A percentile compares a stretch with the other conserved stretches of the same genome.
phyloP scores from a whole-genome alignment of 169 alveolate genomes.

The Plasmodium vivax region DNA sequence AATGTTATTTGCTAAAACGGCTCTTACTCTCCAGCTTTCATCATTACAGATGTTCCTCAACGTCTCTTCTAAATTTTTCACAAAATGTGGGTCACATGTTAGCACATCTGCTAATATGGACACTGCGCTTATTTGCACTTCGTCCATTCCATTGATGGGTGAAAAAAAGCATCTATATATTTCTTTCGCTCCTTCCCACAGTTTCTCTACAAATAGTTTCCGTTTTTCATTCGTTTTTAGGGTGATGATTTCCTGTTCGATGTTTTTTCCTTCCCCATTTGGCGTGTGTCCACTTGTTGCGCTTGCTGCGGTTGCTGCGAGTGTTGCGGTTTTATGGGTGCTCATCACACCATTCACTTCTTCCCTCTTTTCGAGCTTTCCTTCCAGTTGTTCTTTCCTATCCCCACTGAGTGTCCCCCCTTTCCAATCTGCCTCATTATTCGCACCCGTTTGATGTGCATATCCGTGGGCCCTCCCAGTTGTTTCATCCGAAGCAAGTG shows the following conservation, averaged over 20 bases:
- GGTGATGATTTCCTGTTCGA: neutral
- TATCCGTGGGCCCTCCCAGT: neutral
- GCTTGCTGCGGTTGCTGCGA: neutral
- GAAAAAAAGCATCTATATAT: slow-evolving; percentile 49
- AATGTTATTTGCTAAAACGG: slow-evolving; percentile 61
- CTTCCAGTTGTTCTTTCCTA: neutral
- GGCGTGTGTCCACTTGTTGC: neutral
- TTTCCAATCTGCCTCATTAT: neutral
- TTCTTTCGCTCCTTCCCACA: slow-evolving; percentile 58
- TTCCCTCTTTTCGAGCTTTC: neutral
- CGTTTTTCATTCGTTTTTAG: neutral
- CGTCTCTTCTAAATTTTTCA: slow-evolving; percentile 17
- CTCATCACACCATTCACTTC: neutral
- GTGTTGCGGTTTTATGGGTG: neutral
- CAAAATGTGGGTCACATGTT: slow-evolving; percentile 39
- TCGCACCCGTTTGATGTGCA: neutral
- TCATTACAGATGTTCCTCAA: slow-evolving; percentile 69
- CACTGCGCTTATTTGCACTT: slow-evolving; percentile 75
- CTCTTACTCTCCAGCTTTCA: slow-evolving; percentile 76
- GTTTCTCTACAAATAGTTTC: slow-evolving; percentile 24
- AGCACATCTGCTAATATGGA: slow-evolving; percentile 42
- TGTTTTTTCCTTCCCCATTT: neutral
- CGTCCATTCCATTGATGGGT: slow-evolving; percentile 72
- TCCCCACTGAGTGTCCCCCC: neutral
- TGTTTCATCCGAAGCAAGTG: neutral